A percentile compares a stretch with the other conserved stretches of the same genome.
phyloP scores from a whole-genome alignment of 2,329 filamentous ascomycete genomes.

The Pseudocercospora crystallina region DNA sequence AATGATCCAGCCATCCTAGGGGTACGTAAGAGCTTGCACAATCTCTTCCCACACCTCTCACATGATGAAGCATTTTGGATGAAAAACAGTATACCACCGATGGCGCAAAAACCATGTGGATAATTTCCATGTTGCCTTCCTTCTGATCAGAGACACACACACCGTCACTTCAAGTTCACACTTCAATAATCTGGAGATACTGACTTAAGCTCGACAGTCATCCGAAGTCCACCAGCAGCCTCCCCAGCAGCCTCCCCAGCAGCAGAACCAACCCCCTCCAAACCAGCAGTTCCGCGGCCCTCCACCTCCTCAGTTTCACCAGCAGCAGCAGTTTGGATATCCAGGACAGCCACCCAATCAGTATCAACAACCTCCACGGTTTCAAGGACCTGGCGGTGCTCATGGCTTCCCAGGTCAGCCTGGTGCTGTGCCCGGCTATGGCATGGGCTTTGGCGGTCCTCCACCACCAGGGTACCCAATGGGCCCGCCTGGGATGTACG shows the following conservation, averaged over 20 bases:
- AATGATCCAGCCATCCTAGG: conserved; percentile 96
- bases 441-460: conserved; percentile 64
- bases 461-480: conserved; percentile 27
- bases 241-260: conserved; percentile 23
- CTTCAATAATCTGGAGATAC: not conserved
- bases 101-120: conserved; percentile 96
- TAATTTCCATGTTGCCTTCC: conserved; percentile 98
- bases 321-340: conserved; percentile 34
- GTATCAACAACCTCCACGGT: conserved; percentile 50
- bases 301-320: conserved; percentile 40
- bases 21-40: conserved; percentile 64
- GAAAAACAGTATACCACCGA: conserved; percentile 85
- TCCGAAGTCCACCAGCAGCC: conserved; percentile 15
- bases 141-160: conserved; percentile 66
- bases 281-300: conserved; percentile 39
- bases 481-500: conserved; percentile 24
- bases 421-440: conserved; percentile 59
- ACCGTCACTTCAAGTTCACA: conserved; percentile 2
- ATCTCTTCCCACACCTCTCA: conserved; percentile 34
- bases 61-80: conserved; percentile 98
- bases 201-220: conserved; percentile 1
- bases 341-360: conserved; percentile 38
- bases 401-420: conserved; percentile 47
- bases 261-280: conserved; percentile 38
- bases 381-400: conserved; percentile 43